A percentile compares a stretch with the other conserved stretches of the same genome.
Conservation (phyloP, 1,284 basidiomycete genomes). For the Naganishia sp. region DNA sequence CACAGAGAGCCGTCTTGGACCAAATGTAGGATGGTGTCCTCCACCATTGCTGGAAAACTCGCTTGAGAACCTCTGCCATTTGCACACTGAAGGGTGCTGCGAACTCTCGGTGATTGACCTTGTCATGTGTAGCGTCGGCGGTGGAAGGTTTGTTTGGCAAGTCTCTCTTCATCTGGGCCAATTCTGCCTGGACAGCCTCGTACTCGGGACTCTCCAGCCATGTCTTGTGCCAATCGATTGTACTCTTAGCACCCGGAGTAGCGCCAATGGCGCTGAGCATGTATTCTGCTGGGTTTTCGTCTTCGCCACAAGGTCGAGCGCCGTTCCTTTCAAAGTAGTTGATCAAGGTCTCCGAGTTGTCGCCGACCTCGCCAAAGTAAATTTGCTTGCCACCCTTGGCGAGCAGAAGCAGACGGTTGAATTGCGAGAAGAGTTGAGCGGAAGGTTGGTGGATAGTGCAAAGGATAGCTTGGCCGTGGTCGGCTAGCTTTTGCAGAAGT, state of each 20-base stretch:
- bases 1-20: constrained; percentile 64
- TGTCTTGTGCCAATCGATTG: constrained; percentile 73
- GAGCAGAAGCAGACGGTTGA: constrained; percentile 60
- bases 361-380: constrained; percentile 60
- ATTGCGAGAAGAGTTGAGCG: constrained; percentile 62
- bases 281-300: constrained; percentile 57
- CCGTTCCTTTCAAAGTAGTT: constrained; percentile 59
- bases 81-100: constrained; percentile 61
- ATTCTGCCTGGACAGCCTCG: constrained; percentile 51
- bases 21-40: constrained; percentile 72
- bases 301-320: constrained; percentile 39
- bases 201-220: constrained; percentile 61
- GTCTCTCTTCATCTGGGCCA: constrained; percentile 54
- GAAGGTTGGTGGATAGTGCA: constrained; percentile 69
- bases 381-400: constrained; percentile 58
- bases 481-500: constrained; percentile 78
- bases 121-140: constrained; percentile 36
- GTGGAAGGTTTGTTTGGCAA: constrained; percentile 38
- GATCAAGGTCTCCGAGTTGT: constrained; percentile 56
- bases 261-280: constrained; percentile 66
- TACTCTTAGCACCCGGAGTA: constrained; percentile 60
- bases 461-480: constrained; percentile 62
- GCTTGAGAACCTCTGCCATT: constrained; percentile 58
- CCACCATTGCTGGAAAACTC: constrained; percentile 63
- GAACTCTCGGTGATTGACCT: constrained; percentile 56